Evolutionary conservation across 1,284 basidiomycete species (phyloP), one percentile per base, ranked within the genome.

Genomic region (Dichomitus squalens): DNA sequence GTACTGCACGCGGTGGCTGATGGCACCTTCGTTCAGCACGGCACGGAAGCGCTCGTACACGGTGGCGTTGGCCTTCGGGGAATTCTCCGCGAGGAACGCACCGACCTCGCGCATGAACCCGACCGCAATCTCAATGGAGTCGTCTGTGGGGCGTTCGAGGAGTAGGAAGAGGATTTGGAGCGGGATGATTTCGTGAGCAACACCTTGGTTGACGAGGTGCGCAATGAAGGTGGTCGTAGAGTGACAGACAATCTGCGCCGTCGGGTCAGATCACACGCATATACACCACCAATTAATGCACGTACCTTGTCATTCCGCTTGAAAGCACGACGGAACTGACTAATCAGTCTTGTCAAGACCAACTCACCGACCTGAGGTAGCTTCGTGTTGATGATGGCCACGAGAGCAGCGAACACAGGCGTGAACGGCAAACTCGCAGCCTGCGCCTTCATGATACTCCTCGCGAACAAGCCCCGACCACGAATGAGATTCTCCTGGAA

Each of bases 371-470:
- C 90, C 73, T 95, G 93, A 7, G 96, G 97, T 33, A 99, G 80
- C 74, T 99, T 99, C 55, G 96, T 95, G 73, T 99, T 99, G 80
- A 99, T 85, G 72, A 99, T 93, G 0, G 94, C 86, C 46, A 97
- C 92, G 34, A 99, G 81, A 0, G 94, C 91, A 7, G 97, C 95
- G 71, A 99, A 99, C 23, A 99, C 93, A 3, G 97, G 96, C 0
- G 97, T 98, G 71, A 97, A 99, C 0, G 96, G 95, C 60, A 99
- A 87, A 75, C 96, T 99, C 4, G 96, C 86, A 0, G 95, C 84
- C 73, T 99, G 97, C 4, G 96, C 96, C 69, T 97, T 95, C 96
- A 99, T 99, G 66, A 99, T 85, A 60, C 95, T 96, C 62, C 96
- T 81, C 27, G 91, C 83, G 71, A 97, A 96, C 39, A 98, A 78